A percentile compares a stretch with the other conserved stretches of the same genome.
These are phyloP conservation scores for Collybiopsis confluens DNA, from an alignment of 768 basidiomycete genomes.

Conservation along the genomic window DNA sequence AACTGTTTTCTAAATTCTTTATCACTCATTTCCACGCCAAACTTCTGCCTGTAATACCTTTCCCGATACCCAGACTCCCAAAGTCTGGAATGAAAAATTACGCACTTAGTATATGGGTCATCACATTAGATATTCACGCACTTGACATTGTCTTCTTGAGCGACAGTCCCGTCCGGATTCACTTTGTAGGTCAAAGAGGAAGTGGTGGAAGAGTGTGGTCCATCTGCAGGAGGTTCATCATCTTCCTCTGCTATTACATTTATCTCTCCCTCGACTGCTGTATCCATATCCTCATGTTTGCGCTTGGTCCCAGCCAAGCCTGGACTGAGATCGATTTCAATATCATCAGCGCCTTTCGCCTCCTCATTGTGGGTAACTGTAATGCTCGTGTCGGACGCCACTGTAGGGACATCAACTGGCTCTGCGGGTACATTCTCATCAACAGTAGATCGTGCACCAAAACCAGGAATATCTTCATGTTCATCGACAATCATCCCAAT, in stretches of 20 bases:
- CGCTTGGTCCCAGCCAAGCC: conserved; percentile 35
- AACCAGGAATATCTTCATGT: conserved; percentile 33
- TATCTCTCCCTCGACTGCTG: conserved; percentile 27
- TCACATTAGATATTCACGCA: conserved; percentile 42
- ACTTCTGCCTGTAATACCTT: conserved; percentile 93
- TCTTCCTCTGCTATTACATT: conserved; percentile 36
- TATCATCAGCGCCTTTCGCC: conserved; percentile 15
- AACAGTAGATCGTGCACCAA: conserved; percentile 16
- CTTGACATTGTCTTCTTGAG: conserved; percentile 92
- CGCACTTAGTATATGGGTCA: too few relatives aligned
- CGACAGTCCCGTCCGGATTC: conserved; percentile 88
- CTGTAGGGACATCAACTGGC: conserved; percentile 6
- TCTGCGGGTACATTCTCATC: conserved; percentile 4
- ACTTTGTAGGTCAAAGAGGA: conserved; percentile 64
- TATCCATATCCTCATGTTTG: conserved; percentile 44
- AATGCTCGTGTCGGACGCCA: conserved; percentile 9
- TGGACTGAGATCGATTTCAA: conserved; percentile 12
- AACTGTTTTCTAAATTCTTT: conserved; percentile 69
- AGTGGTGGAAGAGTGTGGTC: conserved; percentile 31
- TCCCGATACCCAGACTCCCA: conserved; percentile 97
- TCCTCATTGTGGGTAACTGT: background rate
- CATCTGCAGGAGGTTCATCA: conserved; percentile 42
- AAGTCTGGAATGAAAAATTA: conserved; percentile 45
- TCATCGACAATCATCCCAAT: conserved; percentile 11
- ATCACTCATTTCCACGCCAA: conserved; percentile 71